Base-by-base conservation (phyloP, 2,329 filamentous ascomycete species). In the Cercospora zeae-maydis region DNA sequence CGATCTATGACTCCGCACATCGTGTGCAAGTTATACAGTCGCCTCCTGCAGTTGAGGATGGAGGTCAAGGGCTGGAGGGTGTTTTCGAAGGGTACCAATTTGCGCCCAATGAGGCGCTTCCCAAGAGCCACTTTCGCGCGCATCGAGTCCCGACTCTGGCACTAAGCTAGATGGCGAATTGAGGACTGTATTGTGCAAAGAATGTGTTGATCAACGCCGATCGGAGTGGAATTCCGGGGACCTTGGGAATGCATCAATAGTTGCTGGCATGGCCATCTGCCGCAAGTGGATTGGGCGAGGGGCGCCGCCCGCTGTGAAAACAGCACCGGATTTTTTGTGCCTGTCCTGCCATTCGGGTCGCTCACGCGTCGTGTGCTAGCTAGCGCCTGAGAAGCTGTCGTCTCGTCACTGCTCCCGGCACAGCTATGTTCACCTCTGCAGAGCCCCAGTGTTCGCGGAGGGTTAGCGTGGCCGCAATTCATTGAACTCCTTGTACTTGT, bases 401-500 rank as follows among this genome's bases (percentile, higher is more conserved):
- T 27, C 21, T 30, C 13, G 9, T 19, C 42, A 21, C 42, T 9
- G 11, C 14, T 14, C 10, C 8, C 8, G 21, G 24, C 42, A 47
- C 19, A 8, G 3, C 21, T 9, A 9, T 47, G 21, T 27, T 27
- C 6, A 3, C 24, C 24, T 14, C 21, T n/a, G 21, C 42, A 47
- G 21, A 45, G 37, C 37, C 24, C 42, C 2, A 14, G 9, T 47
- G 21, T 21, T 2, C 21, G 7, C 31, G 11, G 21, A 47, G 42
- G 10, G 5, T 27, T 9, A 47, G 42, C 13, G 8, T 47, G 3
- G 31, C 31, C 8, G 4, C 14, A 34, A 36, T 52, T 59, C 57
- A 59, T 24, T 36, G 52, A 10, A 56, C 33, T 45, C 45, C 60
- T 42, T 61, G 53, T 49, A 39, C 47, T 24, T 60, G 42, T 27